Evolutionary conservation across 257 asterid species (phyloP).

Genomic region (Plantago ovata): DNA sequence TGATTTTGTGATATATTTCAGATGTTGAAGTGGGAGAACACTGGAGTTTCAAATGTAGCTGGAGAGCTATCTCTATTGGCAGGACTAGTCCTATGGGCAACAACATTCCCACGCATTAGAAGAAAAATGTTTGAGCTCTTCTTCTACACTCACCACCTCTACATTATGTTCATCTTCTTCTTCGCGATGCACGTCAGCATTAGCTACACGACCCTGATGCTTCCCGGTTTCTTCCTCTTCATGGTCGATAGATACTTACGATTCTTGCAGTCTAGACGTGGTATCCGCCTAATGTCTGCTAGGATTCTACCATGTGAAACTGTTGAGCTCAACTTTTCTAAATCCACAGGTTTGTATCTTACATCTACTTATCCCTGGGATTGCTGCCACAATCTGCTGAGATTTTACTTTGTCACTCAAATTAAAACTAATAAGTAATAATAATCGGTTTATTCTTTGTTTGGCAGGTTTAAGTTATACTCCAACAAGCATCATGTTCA

Average conservation of each 20-base stretch:
- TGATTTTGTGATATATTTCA: slow-evolving; percentile 12
- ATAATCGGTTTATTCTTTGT: too few relatives aligned
- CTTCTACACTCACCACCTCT: slow-evolving; percentile 78
- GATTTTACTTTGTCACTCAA: too few relatives aligned
- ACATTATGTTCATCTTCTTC: slow-evolving; percentile 65
- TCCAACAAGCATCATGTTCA: slow-evolving; percentile 77
- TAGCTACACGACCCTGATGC: slow-evolving; percentile 43
- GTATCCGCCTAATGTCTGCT: slow-evolving; percentile 58
- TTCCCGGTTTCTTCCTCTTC: slow-evolving; percentile 91
- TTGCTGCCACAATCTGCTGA: too few relatives aligned
- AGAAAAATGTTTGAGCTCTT: slow-evolving; percentile 76
- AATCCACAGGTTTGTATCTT: slow-evolving; percentile 38
- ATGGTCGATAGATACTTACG: slow-evolving; percentile 64
- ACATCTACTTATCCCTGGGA: too few relatives aligned
- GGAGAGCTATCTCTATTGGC: slow-evolving; percentile 74
- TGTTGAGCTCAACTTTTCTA: slow-evolving; percentile 74
- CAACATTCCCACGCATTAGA: slow-evolving; percentile 63
- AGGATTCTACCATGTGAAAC: slow-evolving; percentile 54
- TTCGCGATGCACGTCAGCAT: slow-evolving; percentile 72
- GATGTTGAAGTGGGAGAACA: slow-evolving; percentile 69
- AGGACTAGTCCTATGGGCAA: slow-evolving; percentile 62
- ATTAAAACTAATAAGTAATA: too few relatives aligned
- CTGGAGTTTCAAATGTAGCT: slow-evolving; percentile 58
- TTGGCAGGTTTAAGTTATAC: slow-evolving; percentile 55
- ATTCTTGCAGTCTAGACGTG: slow-evolving; percentile 62